A percentile compares a stretch with the other conserved stretches of the same genome.
Conservation (phyloP, 371 early-diverging fungal genomes). For the Thermomucor indicae-seudaticae region DNA sequence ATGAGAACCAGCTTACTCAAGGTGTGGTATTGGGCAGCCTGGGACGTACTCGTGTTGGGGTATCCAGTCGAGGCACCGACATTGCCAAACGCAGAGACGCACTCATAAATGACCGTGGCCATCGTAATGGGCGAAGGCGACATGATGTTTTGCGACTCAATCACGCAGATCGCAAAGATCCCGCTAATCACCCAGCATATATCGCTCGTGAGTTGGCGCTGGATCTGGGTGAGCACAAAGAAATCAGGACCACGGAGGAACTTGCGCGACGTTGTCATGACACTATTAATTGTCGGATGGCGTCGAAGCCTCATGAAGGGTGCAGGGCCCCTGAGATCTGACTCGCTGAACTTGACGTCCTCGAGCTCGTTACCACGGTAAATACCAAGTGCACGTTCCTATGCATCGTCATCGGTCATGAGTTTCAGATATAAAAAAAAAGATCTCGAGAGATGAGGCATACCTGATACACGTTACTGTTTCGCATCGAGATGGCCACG, state of each 20-base stretch:
- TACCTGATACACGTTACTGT: slow-evolving; percentile 51
- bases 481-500: slow-evolving; percentile 48
- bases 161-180: slow-evolving; percentile 29
- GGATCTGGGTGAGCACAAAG: slow-evolving; percentile 44
- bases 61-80: slow-evolving; percentile 41
- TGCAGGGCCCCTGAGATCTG: slow-evolving; percentile 13
- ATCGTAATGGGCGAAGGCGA: slow-evolving; percentile 35
- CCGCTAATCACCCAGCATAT: slow-evolving; percentile 43
- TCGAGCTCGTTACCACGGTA: slow-evolving; percentile 29
- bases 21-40: slow-evolving; percentile 30
- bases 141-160: slow-evolving; percentile 30
- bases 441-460: neutral
- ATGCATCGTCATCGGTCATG: neutral
- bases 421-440: neutral
- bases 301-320: slow-evolving; percentile 24
- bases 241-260: slow-evolving; percentile 38
- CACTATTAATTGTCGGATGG: slow-evolving; percentile 30
- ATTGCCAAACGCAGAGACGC: slow-evolving; percentile 46
- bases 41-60: slow-evolving; percentile 31
- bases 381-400: slow-evolving; percentile 48
- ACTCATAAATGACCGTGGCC: slow-evolving; percentile 39
- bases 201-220: slow-evolving; percentile 43
- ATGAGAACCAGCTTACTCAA: slow-evolving; percentile 38
- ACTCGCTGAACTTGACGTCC: slow-evolving; percentile 12
- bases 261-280: slow-evolving; percentile 30